Base-by-base conservation (phyloP, 768 basidiomycete species). In the Trametes coccinea region DNA sequence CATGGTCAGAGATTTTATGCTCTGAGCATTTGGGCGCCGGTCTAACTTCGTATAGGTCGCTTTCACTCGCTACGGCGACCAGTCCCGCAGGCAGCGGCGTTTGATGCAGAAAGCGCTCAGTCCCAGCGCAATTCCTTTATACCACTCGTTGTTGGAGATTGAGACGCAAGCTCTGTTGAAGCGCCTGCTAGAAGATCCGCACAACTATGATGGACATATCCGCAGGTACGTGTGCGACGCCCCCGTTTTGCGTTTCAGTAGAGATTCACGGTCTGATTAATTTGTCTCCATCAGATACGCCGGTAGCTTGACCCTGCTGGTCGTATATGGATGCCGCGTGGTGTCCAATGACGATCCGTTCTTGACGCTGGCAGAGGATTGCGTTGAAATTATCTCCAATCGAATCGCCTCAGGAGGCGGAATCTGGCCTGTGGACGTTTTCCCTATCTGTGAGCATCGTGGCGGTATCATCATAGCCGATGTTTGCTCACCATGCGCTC, bases 81-180 rank as follows among this genome's bases (percentile, higher is more conserved):
- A 79, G 67, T 79, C 78, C 46, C 84, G 82, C 59, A 82, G 87
- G 29, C 87, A 89, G 70, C 83, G 89, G 64, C 81, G 74, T 63
- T 80, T 90, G 43, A 82, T 90, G 74, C 83, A 84, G 70, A 80
- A 81, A 51, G 87, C 88, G 7, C 79, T 91, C 39, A 82, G 83
- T 22, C 62, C 76, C 22, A 75, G 78, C 6, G 77, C 72, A 22
- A 83, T 90, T 59, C 79, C 81, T 5, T 67, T 73, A 3, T 91
- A 88, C 70, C 74, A 84, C 45, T 83, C 84, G 0, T 75, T 87
- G 37, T 75, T 89, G 40, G 74, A 80, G 64, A 78, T 78, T 33
- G 82, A 82, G 67, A 88, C 86, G 2, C 77, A 79, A 54, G 74
- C 75, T 0, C 85, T 90, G 66, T 78, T 90, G 33, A 80, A 75